Evolutionary conservation across 768 basidiomycete genomes (phyloP).

Genomic region (Basidioascus undulatus): DNA sequence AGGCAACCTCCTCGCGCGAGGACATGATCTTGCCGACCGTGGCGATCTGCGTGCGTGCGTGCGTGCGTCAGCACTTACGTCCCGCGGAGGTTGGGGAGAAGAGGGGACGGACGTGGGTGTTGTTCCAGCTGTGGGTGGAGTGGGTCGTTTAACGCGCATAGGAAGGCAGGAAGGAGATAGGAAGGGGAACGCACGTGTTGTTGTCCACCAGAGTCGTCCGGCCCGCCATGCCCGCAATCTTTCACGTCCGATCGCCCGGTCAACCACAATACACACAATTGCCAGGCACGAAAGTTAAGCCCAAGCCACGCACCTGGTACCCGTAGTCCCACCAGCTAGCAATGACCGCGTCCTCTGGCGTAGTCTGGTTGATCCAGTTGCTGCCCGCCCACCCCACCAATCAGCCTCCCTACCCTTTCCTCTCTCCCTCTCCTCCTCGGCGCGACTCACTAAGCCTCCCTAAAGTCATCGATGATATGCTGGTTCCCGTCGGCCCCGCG

Average conservation of each 20-base stretch:
- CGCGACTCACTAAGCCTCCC: conserved; percentile 98
- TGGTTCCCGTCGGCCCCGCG: conserved; percentile 55
- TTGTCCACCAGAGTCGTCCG: conserved; percentile 89
- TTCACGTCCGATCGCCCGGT: too few relatives aligned
- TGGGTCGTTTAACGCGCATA: neutral
- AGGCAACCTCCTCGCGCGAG: conserved; percentile 75
- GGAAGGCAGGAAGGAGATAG: too few relatives aligned
- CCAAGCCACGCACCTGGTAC: conserved; percentile 61
- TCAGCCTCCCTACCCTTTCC: too few relatives aligned
- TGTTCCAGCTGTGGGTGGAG: too few relatives aligned
- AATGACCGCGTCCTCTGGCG: conserved; percentile 67
- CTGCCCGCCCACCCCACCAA: too few relatives aligned
- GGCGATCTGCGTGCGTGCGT: conserved; percentile 76
- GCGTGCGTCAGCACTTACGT: neutral
- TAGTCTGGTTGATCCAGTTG: conserved; percentile 95
- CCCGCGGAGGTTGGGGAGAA: neutral
- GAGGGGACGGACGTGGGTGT: conserved; percentile 31
- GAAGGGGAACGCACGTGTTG: too few relatives aligned
- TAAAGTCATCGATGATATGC: conserved; percentile 94
- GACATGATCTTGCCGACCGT: conserved; percentile 99
- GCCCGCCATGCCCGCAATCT: conserved; percentile 93
- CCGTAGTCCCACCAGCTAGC: conserved; percentile 99
- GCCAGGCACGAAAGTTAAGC: too few relatives aligned
- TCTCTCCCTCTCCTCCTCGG: too few relatives aligned
- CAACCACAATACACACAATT: too few relatives aligned